These are phyloP conservation scores for Ustilago cynodontis DNA, from an alignment of 1,284 basidiomycete species.

Conservation along the genomic window DNA sequence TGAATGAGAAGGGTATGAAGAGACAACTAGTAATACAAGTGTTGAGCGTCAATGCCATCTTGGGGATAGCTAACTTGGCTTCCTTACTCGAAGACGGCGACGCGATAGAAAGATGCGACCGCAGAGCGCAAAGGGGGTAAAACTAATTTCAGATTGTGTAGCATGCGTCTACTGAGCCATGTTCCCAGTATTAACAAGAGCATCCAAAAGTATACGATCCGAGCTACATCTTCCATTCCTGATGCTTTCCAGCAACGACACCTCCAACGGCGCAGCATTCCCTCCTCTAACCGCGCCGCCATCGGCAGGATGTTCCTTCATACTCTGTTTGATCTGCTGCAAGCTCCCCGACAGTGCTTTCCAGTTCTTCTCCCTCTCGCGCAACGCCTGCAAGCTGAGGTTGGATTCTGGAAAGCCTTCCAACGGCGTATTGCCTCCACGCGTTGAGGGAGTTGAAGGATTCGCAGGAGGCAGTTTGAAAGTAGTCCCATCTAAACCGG, in stretches of 20 bases:
- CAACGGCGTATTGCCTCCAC: background rate
- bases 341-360: conserved; percentile 35
- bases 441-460: background rate
- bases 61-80: background rate
- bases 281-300: background rate
- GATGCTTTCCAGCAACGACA: conserved; percentile 27
- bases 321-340: conserved; percentile 27
- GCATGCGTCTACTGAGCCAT: conserved; percentile 21
- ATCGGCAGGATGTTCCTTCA: background rate
- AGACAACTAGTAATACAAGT: background rate
- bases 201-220: conserved; percentile 35
- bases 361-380: conserved; percentile 47
- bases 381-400: conserved; percentile 39
- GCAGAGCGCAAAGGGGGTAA: no score
- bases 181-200: conserved; percentile 29
- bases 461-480: conserved; percentile 38
- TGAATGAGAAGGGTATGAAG: conserved; percentile 3
- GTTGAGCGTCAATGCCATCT: background rate
- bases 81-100: background rate
- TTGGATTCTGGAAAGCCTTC: conserved; percentile 23
- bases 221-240: conserved; percentile 26
- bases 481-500: conserved; percentile 30
- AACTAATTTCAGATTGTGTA: no score
- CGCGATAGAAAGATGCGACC: background rate
- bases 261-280: conserved; percentile 2